Percentiles rank a stretch among this genome's conserved stretches.
These are phyloP conservation scores for Annona squamosa DNA, from an alignment of 164 flowering plant species.

Conservation along the genomic window DNA sequence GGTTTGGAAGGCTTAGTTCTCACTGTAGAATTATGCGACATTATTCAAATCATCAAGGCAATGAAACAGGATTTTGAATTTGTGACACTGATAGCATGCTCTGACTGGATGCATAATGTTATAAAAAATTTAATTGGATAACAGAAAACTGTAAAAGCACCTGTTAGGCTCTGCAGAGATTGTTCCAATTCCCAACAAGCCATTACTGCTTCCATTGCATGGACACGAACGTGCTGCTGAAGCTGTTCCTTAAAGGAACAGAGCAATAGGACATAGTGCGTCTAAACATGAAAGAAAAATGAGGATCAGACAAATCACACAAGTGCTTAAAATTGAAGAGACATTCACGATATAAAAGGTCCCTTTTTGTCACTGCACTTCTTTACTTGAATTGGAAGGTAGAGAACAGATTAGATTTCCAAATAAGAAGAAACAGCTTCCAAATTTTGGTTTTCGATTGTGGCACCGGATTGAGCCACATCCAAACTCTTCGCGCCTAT, in stretches of 20 bases:
- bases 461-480: too few species aligned
- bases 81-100: neutral
- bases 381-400: too few species aligned
- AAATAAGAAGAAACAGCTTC: too few species aligned
- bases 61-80: neutral
- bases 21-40: neutral
- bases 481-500: too few species aligned
- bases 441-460: too few species aligned
- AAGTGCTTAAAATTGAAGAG: too few species aligned
- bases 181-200: conserved; percentile 95
- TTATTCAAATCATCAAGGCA: neutral
- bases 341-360: too few species aligned
- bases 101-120: neutral
- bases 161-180: conserved; percentile 73
- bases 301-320: neutral
- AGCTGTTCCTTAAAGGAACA: conserved; percentile 86
- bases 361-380: too few species aligned
- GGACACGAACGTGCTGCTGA: conserved; percentile 90
- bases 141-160: conserved; percentile 22
- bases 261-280: conserved; percentile 78
- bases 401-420: too few species aligned
- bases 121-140: neutral
- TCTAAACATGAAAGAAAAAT: conserved; percentile 25
- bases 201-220: conserved; percentile 98
- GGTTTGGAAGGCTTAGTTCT: neutral